These are phyloP conservation scores for Candida silvicultrix DNA, from an alignment of 805 yeast species.

Conservation along the genomic window DNA sequence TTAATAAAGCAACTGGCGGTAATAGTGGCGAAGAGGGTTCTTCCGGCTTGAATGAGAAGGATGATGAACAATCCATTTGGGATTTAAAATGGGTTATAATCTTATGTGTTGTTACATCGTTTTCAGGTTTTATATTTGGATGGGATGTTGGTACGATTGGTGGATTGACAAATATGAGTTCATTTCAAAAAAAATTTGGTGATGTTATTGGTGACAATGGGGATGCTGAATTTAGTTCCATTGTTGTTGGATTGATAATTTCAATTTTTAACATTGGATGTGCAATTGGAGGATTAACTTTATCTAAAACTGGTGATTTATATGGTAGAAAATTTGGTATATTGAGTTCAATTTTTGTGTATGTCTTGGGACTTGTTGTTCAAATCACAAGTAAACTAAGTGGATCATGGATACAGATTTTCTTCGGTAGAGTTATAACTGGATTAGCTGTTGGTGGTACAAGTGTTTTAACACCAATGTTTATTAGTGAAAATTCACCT, in stretches of 20 bases:
- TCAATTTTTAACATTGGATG: slow-evolving; percentile 62
- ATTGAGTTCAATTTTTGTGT: slow-evolving; percentile 45
- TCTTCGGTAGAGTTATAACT: slow-evolving; percentile 58
- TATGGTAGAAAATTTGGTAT: slow-evolving; percentile 57
- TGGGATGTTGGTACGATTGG: slow-evolving; percentile 78
- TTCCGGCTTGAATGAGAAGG: neutral
- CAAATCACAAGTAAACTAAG: slow-evolving; percentile 53
- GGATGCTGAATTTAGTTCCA: slow-evolving; percentile 30
- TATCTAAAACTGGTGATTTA: slow-evolving; percentile 51
- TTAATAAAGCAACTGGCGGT: neutral
- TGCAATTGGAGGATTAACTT: slow-evolving; percentile 59
- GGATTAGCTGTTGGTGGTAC: slow-evolving; percentile 77
- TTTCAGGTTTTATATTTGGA: slow-evolving; percentile 69
- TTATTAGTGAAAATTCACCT: slow-evolving; percentile 65
- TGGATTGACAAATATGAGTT: slow-evolving; percentile 62
- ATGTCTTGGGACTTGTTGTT: slow-evolving; percentile 53
- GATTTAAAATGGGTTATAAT: slow-evolving; percentile 1
- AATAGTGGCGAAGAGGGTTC: neutral
- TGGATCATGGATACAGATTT: slow-evolving; percentile 41
- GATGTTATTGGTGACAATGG: slow-evolving; percentile 30
- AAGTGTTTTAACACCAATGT: slow-evolving; percentile 71
- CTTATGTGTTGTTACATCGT: slow-evolving; percentile 40
- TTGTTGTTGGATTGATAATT: slow-evolving; percentile 46
- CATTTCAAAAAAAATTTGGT: slow-evolving; percentile 50
- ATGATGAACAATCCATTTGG: neutral